Percentiles rank a stretch among this genome's conserved stretches.
phyloP scores from a whole-genome alignment of 108 stramenopile genomes.

The Discostella pseudostelligera region DNA sequence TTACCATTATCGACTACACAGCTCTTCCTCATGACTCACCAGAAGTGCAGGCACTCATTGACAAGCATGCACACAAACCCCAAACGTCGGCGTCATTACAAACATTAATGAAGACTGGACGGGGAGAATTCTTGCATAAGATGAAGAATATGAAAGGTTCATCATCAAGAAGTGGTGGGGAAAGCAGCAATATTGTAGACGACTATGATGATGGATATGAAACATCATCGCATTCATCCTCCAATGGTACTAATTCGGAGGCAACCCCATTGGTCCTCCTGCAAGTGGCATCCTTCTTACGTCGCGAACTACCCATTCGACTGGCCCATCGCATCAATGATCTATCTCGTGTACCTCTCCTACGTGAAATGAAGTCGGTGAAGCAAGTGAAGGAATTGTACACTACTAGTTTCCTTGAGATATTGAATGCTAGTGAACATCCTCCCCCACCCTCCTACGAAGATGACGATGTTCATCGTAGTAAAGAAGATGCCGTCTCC shows the following conservation, averaged over 20 bases:
- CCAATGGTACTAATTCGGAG: slow-evolving; percentile 30
- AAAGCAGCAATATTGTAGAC: slow-evolving; percentile 6
- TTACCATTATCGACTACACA: slow-evolving; percentile 7
- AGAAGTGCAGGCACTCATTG: slow-evolving; percentile 19
- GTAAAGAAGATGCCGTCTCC: neutral
- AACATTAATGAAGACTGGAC: slow-evolving; percentile 82
- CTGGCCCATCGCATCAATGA: slow-evolving; percentile 94
- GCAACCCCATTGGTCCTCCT: slow-evolving; percentile 43
- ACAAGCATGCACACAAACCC: slow-evolving; percentile 27
- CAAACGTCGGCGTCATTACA: slow-evolving; percentile 77
- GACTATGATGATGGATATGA: slow-evolving; percentile 3
- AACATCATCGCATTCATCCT: neutral
- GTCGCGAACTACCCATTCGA: slow-evolving; percentile 95
- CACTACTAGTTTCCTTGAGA: slow-evolving; percentile 83
- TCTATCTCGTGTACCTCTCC: slow-evolving; percentile 78
- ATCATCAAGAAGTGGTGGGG: neutral
- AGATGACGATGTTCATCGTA: slow-evolving; percentile 5
- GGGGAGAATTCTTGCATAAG: slow-evolving; percentile 78
- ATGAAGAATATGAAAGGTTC: slow-evolving; percentile 9
- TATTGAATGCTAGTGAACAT: slow-evolving; percentile 64
- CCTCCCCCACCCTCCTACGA: slow-evolving; percentile 71
- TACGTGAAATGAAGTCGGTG: slow-evolving; percentile 73
- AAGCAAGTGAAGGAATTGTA: slow-evolving; percentile 90
- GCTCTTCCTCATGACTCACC: slow-evolving; percentile 24
- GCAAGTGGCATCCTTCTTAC: slow-evolving; percentile 89